These are phyloP conservation scores for Lophiotrema nucula DNA, from an alignment of 495 filamentous ascomycete genomes.

Conservation along the genomic window DNA sequence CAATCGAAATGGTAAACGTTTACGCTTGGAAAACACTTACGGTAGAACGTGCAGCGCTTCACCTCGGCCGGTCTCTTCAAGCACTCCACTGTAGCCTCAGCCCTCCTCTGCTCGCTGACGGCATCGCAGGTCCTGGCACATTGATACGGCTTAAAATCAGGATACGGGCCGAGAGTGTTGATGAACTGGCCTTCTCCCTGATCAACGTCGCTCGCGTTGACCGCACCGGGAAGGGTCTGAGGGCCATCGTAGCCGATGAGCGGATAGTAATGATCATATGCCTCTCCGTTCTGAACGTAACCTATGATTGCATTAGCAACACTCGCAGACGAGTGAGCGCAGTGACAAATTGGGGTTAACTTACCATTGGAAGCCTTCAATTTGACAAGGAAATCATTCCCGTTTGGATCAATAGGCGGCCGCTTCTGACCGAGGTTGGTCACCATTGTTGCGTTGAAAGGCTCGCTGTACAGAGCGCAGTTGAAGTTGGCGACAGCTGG, in stretches of 20 bases:
- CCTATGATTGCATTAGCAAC: background rate
- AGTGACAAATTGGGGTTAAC: too few relatives aligned
- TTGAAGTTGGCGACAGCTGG: slow-evolving; percentile 1
- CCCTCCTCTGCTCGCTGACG: background rate
- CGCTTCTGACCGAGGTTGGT: slow-evolving; percentile 1
- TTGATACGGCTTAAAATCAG: background rate
- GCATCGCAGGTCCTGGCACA: background rate
- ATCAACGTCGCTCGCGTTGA: background rate
- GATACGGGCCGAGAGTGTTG: background rate
- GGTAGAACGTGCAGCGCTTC: background rate
- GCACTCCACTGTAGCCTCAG: background rate
- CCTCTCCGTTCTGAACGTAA: background rate
- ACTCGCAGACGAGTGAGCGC: too few relatives aligned
- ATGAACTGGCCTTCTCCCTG: background rate
- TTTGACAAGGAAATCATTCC: background rate
- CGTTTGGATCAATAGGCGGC: background rate
- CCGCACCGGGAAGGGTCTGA: background rate
- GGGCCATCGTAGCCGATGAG: background rate
- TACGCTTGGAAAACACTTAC: too few relatives aligned
- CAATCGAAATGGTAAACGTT: too few relatives aligned
- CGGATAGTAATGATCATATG: background rate
- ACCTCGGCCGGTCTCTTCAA: background rate
- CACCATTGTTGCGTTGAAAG: background rate
- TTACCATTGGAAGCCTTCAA: slow-evolving; percentile 7
- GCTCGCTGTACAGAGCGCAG: background rate